Evolutionary conservation across 1,284 basidiomycete species (phyloP), one percentile per base, ranked within the genome.

Genomic region (Erythrobasidium hasegawianum): DNA sequence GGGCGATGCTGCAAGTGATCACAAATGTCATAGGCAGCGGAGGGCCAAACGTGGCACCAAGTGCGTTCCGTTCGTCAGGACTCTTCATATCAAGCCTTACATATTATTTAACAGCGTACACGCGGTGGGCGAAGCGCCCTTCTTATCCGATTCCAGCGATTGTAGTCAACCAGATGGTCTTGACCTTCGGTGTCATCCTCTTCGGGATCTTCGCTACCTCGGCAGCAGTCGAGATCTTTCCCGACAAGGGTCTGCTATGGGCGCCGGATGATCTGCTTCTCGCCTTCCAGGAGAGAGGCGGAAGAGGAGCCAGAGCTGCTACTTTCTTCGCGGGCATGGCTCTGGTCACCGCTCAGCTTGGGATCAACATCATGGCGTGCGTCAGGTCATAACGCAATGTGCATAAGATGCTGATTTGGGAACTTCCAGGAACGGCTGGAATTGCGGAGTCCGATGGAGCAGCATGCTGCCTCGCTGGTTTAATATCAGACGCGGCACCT

Each of bases 191-290:
- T 20, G 56, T 80, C 50, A 77, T 72, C 26, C 70, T 80, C 45
- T 72, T 80, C 54, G 80, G 80, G 7, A 77, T 80, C 54, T 70
- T 79, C 60, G 75, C 78, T 54, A 76, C 78, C 2, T 76, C 76
- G 3, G 72, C 71, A 11, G 76, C 75, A 0, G 74, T 71, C n/a
- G 73, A 73, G 43, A 73, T 77, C 68, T 79, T 76, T 59, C 76
- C 76, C 13, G 72, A 75, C 4, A 73, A 74, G 41, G 68, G 70
- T 22, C 71, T 75, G 1, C 71, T 79, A 20, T 79, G 78, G 78
- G 72, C 74, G 39, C 77, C 78, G 0, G 76, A 78, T 45, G 72
- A 75, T 18, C 70, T 80, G 26, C 71, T 80, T 49, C 71, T 72
- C 0, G 74, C 71, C 39, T 73, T 78, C 29, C 72, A 73, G 49